Percentiles rank a stretch among this genome's conserved stretches.
These are phyloP conservation scores for Schizothecium vesticola DNA, from an alignment of 495 filamentous ascomycete genomes.

Conservation along the genomic window DNA sequence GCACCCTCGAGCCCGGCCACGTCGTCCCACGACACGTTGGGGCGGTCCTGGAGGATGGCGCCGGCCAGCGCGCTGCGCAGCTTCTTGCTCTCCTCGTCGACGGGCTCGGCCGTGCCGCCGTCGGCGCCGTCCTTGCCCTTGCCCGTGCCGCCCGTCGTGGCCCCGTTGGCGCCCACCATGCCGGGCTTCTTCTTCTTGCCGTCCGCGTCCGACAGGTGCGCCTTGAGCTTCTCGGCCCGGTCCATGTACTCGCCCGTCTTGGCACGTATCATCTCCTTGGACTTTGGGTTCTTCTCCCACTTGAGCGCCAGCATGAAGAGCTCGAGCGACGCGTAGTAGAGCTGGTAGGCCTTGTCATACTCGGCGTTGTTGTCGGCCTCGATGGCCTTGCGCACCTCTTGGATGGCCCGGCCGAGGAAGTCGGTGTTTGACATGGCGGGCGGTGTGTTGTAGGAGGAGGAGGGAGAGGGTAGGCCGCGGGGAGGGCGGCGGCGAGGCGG, in stretches of 20 bases:
- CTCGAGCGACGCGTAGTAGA: conserved; percentile 90
- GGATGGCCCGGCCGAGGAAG: conserved; percentile 92
- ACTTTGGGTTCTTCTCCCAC: conserved; percentile 96
- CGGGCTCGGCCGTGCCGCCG: conserved; percentile 53
- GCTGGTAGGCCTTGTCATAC: conserved; percentile 92
- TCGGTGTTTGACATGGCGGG: conserved; percentile 89
- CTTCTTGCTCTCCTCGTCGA: conserved; percentile 93
- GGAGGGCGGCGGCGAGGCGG: not conserved
- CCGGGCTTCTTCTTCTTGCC: conserved; percentile 64
- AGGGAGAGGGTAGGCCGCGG: not conserved
- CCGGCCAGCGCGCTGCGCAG: conserved; percentile 83
- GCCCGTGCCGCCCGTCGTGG: conserved; percentile 59
- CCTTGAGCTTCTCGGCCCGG: conserved; percentile 93
- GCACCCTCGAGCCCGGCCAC: conserved; percentile 93
- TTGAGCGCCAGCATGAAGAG: conserved; percentile 95
- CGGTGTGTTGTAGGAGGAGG: conserved; percentile 10
- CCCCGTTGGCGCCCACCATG: conserved; percentile 83
- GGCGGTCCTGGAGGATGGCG: conserved; percentile 89
- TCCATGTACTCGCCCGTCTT: conserved; percentile 97
- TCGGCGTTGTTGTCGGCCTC: conserved; percentile 91
- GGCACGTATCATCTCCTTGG: conserved; percentile 91
- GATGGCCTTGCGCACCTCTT: conserved; percentile 93
- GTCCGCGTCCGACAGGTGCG: conserved; percentile 74
- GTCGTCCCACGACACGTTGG: conserved; percentile 95
- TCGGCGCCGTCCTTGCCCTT: conserved; percentile 48